Conservation (phyloP, 495 filamentous ascomycete genomes). For the Pseudoneurospora amorphoporcata region DNA sequence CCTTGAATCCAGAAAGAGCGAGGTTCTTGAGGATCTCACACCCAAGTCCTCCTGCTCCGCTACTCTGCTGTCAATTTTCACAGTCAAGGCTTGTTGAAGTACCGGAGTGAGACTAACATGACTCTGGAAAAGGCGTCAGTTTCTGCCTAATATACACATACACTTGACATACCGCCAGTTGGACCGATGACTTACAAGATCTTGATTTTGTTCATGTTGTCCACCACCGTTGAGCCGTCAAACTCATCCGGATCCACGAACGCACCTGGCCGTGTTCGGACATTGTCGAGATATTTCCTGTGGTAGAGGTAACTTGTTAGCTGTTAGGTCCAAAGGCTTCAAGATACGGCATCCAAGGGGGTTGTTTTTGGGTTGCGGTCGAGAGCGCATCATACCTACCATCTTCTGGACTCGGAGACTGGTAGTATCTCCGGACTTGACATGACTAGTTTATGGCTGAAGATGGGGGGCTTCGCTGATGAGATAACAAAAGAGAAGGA, state of each 20-base stretch:
- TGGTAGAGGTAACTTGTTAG: not conserved
- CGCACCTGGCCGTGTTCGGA: conserved; percentile 66
- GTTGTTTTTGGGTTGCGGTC: not conserved
- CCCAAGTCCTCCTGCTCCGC: conserved; percentile 84
- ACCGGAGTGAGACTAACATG: conserved; percentile 14
- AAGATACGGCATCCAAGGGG: not conserved
- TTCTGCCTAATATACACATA: not conserved
- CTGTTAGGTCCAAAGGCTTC: not conserved
- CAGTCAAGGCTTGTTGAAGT: not conserved
- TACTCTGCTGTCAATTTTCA: conserved; percentile 33
- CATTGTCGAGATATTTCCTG: conserved; percentile 69
- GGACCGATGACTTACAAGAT: conserved; percentile 14
- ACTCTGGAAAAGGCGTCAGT: conserved; percentile 3
- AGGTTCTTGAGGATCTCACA: conserved; percentile 97
- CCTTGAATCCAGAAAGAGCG: conserved; percentile 86
- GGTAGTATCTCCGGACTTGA: conserved; percentile 14
- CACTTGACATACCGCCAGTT: not conserved
- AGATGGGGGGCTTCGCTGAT: conserved; percentile 1
- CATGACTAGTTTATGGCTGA: conserved; percentile 22
- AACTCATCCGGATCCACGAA: conserved; percentile 65
- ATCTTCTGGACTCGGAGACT: conserved; percentile 18
- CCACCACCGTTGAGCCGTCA: conserved; percentile 49
- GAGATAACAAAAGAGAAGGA: not conserved
- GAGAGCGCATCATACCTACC: conserved; percentile 6
- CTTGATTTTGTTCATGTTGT: conserved; percentile 43